phyloP scores from a whole-genome alignment of 768 basidiomycete species.

The Tulasnella sp. region DNA sequence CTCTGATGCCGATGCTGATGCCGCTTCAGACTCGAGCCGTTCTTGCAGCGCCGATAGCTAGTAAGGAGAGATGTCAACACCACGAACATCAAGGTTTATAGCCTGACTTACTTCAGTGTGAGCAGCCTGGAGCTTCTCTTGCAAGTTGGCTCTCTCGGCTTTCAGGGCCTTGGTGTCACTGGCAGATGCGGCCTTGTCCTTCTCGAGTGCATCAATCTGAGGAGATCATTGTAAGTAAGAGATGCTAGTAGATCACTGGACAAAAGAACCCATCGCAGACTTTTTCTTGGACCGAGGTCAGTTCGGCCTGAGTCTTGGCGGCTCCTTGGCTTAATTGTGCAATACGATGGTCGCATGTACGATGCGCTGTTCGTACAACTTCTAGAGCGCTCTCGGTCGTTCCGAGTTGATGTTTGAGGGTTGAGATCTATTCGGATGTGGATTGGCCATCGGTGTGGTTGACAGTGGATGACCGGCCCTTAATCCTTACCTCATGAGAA shows the following conservation, averaged over 20 bases:
- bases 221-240: no score
- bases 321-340: neutral
- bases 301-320: neutral
- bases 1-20: neutral
- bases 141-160: neutral
- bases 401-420: neutral
- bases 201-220: no score
- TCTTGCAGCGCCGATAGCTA: neutral
- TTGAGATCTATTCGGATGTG: neutral
- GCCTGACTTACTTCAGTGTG: neutral
- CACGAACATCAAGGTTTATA: neutral
- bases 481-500: neutral
- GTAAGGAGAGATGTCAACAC: neutral
- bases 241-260: no score
- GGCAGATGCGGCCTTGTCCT: neutral
- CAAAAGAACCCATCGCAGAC: neutral
- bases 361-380: neutral
- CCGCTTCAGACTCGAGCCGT: neutral
- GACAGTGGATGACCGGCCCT: neutral
- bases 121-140: neutral
- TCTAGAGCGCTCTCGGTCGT: neutral
- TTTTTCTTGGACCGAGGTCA: neutral
- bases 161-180: neutral
- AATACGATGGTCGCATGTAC: constrained; percentile 4
- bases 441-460: no score